A percentile compares a stretch with the other conserved stretches of the same genome.
Evolutionary conservation across 116 monocot species (phyloP).

Genomic region (Cymodocea nodosa): DNA sequence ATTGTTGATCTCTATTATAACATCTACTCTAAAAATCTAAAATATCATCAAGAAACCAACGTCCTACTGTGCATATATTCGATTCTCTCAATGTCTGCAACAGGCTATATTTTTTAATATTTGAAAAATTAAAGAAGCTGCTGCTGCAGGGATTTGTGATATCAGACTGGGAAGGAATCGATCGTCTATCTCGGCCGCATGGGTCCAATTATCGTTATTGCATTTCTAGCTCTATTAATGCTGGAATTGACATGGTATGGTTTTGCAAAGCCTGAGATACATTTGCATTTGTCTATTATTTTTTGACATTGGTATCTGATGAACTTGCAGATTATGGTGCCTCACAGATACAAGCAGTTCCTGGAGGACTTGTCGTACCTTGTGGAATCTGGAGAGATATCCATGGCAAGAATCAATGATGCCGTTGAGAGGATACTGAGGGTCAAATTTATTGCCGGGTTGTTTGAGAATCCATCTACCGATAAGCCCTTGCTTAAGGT

Average conservation of each 20-base stretch:
- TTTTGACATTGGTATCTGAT: not conserved
- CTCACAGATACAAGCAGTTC: slow-evolving; percentile 54
- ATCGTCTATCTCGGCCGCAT: slow-evolving; percentile 53
- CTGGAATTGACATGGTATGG: slow-evolving; percentile 85
- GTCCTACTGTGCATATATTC: too few relatives aligned
- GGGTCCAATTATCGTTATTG: slow-evolving; percentile 76
- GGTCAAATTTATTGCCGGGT: slow-evolving; percentile 74
- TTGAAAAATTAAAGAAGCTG: not conserved
- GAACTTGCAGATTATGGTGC: slow-evolving; percentile 57
- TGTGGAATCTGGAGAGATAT: slow-evolving; percentile 72
- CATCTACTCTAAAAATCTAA: too few relatives aligned
- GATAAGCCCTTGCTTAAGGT: slow-evolving; percentile 44
- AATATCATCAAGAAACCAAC: too few relatives aligned
- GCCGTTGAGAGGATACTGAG: slow-evolving; percentile 76
- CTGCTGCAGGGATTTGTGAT: slow-evolving; percentile 58
- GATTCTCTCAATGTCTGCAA: too few relatives aligned
- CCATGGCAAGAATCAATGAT: slow-evolving; percentile 69
- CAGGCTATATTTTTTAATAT: not conserved
- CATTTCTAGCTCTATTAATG: slow-evolving; percentile 62
- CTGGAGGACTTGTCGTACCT: slow-evolving; percentile 57
- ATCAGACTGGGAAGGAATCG: slow-evolving; percentile 80
- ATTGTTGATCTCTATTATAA: not conserved
- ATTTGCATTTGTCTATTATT: not conserved
- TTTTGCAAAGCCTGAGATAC: not conserved
- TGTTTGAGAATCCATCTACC: slow-evolving; percentile 81